Evolutionary conservation across 2,329 filamentous ascomycete species (phyloP).

Genomic region (Pyrenophora graminea): DNA sequence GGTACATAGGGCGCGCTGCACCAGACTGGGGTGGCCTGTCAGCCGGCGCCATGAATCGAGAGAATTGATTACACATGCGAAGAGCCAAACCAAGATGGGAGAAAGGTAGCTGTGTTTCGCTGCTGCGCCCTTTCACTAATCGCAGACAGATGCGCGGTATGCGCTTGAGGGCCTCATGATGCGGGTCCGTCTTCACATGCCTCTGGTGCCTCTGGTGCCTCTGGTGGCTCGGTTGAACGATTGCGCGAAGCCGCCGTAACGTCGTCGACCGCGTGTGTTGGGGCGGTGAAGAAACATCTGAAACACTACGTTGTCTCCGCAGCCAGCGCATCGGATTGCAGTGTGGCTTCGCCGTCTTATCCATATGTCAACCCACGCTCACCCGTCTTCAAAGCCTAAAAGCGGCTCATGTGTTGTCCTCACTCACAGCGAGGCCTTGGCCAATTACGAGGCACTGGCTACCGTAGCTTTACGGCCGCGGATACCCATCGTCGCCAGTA

Average conservation of each 20-base stretch:
- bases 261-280: neutral
- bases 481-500: neutral
- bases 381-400: neutral
- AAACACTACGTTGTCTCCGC: slow-evolving; percentile 7
- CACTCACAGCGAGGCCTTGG: neutral
- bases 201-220: neutral
- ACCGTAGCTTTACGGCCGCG: slow-evolving; percentile 6
- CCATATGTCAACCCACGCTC: slow-evolving; percentile 17
- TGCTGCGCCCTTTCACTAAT: slow-evolving; percentile 27
- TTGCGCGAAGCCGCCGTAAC: neutral
- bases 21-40: slow-evolving; percentile 24
- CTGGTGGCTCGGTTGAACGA: neutral
- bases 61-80: slow-evolving; percentile 29
- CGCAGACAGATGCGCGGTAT: slow-evolving; percentile 11
- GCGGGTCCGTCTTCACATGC: neutral
- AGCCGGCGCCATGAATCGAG: slow-evolving; percentile 30
- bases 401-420: neutral
- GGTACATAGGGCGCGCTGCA: slow-evolving; percentile 33
- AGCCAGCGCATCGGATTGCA: slow-evolving; percentile 10
- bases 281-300: slow-evolving; percentile 9
- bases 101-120: slow-evolving; percentile 21
- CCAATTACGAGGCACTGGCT: neutral
- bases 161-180: neutral
- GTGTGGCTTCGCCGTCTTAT: slow-evolving; percentile 15
- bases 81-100: slow-evolving; percentile 27